phyloP scores from a whole-genome alignment of 2,329 filamentous ascomycete genomes.

The Dactylellina cionopaga region DNA sequence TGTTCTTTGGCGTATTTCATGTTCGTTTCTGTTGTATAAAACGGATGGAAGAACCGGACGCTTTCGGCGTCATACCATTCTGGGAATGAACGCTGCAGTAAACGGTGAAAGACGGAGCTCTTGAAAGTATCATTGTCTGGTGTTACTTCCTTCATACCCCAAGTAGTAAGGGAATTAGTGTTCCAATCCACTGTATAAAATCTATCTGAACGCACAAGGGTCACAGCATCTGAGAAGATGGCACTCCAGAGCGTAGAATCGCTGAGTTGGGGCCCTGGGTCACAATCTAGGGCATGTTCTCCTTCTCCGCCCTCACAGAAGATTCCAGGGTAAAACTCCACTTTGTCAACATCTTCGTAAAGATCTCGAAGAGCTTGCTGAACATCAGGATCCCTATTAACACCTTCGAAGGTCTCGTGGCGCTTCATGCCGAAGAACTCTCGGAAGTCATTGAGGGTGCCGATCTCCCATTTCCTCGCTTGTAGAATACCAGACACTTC shows the following conservation, averaged over 20 bases:
- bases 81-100: slow-evolving; percentile 47
- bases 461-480: slow-evolving; percentile 70
- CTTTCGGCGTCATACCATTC: slow-evolving; percentile 35
- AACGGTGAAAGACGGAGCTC: slow-evolving; percentile 42
- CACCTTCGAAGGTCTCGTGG: slow-evolving; percentile 66
- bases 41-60: slow-evolving; percentile 47
- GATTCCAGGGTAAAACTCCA: slow-evolving; percentile 70
- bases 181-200: slow-evolving; percentile 64
- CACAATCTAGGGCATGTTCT: slow-evolving; percentile 28
- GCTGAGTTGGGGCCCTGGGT: slow-evolving; percentile 32
- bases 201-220: slow-evolving; percentile 69
- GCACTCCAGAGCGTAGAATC: slow-evolving; percentile 65
- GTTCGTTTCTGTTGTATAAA: slow-evolving; percentile 41
- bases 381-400: slow-evolving; percentile 66
- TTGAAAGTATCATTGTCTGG: slow-evolving; percentile 41
- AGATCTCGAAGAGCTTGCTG: slow-evolving; percentile 63
- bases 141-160: slow-evolving; percentile 50
- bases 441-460: slow-evolving; percentile 68
- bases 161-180: slow-evolving; percentile 42
- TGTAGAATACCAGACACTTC: slow-evolving; percentile 73
- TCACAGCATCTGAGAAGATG: slow-evolving; percentile 70
- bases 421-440: slow-evolving; percentile 66
- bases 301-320: slow-evolving; percentile 64
- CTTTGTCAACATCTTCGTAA: slow-evolving; percentile 66
- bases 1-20: slow-evolving; percentile 42